Evolutionary conservation across 805 yeast species (phyloP), one percentile per base, ranked within the genome.

Genomic region (Yarrowia bubula): DNA sequence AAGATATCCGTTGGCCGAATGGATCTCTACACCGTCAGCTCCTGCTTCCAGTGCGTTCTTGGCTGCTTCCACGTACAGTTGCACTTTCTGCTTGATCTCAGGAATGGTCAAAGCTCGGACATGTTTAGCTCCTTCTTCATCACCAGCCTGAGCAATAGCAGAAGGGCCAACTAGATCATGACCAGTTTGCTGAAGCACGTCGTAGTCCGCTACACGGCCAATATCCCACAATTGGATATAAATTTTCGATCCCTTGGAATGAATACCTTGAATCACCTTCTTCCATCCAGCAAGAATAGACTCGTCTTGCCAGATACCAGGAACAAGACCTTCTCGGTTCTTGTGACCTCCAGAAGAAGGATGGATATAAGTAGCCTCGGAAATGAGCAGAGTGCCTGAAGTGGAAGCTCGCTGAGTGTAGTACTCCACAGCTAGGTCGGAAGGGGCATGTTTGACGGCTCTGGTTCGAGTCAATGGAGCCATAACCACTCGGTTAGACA

Each of bases 281-380:
- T 77, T 78, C 97, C 97, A 92, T 0, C 93, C 96, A 76, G 88
- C 95, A 28, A 51, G 28, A 60, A 91, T 83, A 69, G 88, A 92
- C 70, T 87, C 91, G 72, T 89, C 90, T 0, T 88, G 79, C 92
- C 90, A 89, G 41, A 75, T 68, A 15, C 77, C 75, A 15, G 77
- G 75, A 17, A 68, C 67, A 42, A 69, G 68, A 8, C 67, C n/a
- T 83, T 81, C 67, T 22, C 60, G 43, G 18, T 39, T 39, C 44
- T 51, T 51, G 35, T 37, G 44, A 9, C 60, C 60, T 5, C 60
- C 60, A 10, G 60, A 14, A 11, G 44, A 38, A 14, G 44, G 60
- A n/a, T 51, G 35, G 11, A 51, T 51, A n/a, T 57, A 77, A 0
- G 88, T 81, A 9, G 84, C 90, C 72, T 87, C 91, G 13, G 86